Evolutionary conservation across 768 basidiomycete species (phyloP), one percentile per base, ranked within the genome.

Genomic region (Leccinum rimulosum): DNA sequence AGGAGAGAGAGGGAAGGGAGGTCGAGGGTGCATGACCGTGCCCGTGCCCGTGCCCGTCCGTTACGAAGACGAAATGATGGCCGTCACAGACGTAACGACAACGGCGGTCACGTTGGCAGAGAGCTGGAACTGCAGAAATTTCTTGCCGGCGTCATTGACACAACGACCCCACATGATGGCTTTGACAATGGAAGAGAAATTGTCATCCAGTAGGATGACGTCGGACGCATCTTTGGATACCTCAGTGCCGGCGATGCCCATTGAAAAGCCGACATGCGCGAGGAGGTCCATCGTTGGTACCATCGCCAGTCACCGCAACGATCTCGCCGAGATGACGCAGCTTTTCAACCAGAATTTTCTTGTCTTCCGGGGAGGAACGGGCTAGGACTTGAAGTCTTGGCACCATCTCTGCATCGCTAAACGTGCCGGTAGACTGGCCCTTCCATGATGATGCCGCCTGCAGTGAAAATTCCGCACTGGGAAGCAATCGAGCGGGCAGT

Each of bases 91-190:
- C 11, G 96, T 98, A 69, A 98, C 88, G 58, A 95, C 74, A 51
- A 99, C 95, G 33, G 97, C 97, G 6, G 95, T 95, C 60, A 98
- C 85, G 78, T 99, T 99, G 67, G 91, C 91, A 19, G 91, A 91
- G 60, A 93, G 81, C 75, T 94, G 94, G 82, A 97, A 97, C 77
- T 98, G 96, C 59, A 99, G 71, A 78, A 98, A 99, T 78, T 98
- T 99, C 70, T 89, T 87, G 53, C 98, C 97, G 0, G 95, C 87
- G 68, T 99, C 97, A 73, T 98, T 99, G 62, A 99, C 96, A 68
- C 94, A 96, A 52, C 97, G 91, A 47, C 97, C 97, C 96, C 97
- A 98, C 80, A 97, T 95, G 66, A 98, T 97, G 57, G 97, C 97
- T 66, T 93, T 89, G 64, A 98, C 93, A 68, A 99, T 95, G 3